Evolutionary conservation across 306 rosid genomes (phyloP), one percentile per base, ranked within the genome.

Genomic region (Cicer bijugum): DNA sequence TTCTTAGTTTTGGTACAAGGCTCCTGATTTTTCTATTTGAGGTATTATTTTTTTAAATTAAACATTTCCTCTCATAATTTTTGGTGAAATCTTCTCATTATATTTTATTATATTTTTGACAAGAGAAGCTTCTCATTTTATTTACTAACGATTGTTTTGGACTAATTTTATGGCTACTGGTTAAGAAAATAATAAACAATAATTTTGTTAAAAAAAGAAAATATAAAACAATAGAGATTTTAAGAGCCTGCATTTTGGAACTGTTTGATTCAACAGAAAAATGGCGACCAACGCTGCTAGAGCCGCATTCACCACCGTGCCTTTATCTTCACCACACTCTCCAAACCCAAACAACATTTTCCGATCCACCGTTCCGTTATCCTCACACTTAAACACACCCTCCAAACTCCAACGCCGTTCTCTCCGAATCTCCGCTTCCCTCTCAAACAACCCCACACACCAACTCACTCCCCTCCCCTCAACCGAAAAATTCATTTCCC

Each of bases 391-490:
- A 14, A 76, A 63, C 7, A 70, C 20, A 2, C 15, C 73, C 33
- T 40, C 62, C n/a, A 70, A 14, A 77, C 74, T 61, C 75, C 67
- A 16, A 67, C 83, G 71, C 75, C 78, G 73, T 11, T 1, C 60
- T 19, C 75, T 80, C 57, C 79, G 53, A 20, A 53, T 89, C 81
- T 72, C 80, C 12, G 59, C 12, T 80, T 78, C 88, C 10, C 16
- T 81, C 38, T 77, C 88, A 23, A 23, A 23, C 10, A 60, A 52
- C 53, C 43, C 86, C 4, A 11, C 51, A 15, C 66, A 62, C 8
- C 69, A 73, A 35, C 1, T 53, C 46, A 1, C 77, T 11, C 0
- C 83, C 28, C 1, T 65, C 16, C 12, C 69, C 19, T 1, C 55
- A 37, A 1, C 83, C 11, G 33, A 78, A 48, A 1, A 2, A 3